phyloP scores from a whole-genome alignment of 345 rosid genomes.

The Ailanthus altissimus region DNA sequence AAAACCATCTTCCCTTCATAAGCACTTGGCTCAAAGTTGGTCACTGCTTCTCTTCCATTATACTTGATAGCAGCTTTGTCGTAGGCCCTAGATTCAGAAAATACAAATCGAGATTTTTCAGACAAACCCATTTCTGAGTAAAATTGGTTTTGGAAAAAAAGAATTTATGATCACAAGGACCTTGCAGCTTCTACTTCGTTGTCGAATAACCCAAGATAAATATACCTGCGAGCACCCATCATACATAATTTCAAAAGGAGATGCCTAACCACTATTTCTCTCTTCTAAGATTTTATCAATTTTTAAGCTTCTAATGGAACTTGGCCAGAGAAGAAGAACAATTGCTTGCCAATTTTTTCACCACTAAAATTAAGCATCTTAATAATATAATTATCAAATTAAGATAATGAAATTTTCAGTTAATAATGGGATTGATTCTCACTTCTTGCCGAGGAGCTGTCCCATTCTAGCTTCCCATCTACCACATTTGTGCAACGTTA shows the following conservation, averaged over 20 bases:
- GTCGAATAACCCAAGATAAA: slow-evolving; percentile 55
- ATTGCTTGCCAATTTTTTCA: background rate
- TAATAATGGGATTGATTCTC: slow-evolving; percentile 23
- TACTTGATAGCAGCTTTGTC: slow-evolving; percentile 52
- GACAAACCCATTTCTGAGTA: slow-evolving; percentile 1
- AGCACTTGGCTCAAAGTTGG: slow-evolving; percentile 49
- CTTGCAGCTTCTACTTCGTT: slow-evolving; percentile 62
- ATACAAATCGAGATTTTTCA: background rate
- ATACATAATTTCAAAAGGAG: slow-evolving; percentile 14
- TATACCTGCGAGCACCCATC: slow-evolving; percentile 49
- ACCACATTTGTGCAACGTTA: slow-evolving; percentile 58
- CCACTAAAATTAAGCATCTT: background rate
- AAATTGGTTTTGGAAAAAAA: background rate
- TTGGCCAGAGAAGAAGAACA: background rate
- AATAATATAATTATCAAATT: background rate
- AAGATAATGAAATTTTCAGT: background rate
- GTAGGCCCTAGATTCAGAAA: slow-evolving; percentile 51
- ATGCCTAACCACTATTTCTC: slow-evolving; percentile 3
- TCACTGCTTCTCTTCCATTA: slow-evolving; percentile 61
- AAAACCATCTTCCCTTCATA: slow-evolving; percentile 34
- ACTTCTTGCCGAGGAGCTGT: slow-evolving; percentile 64
- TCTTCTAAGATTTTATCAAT: slow-evolving; percentile 6
- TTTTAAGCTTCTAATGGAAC: background rate
- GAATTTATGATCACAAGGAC: slow-evolving; percentile 29
- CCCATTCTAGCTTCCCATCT: slow-evolving; percentile 67